Conservation (phyloP, 2,329 filamentous ascomycete species). For the Diaporthe velutina region DNA sequence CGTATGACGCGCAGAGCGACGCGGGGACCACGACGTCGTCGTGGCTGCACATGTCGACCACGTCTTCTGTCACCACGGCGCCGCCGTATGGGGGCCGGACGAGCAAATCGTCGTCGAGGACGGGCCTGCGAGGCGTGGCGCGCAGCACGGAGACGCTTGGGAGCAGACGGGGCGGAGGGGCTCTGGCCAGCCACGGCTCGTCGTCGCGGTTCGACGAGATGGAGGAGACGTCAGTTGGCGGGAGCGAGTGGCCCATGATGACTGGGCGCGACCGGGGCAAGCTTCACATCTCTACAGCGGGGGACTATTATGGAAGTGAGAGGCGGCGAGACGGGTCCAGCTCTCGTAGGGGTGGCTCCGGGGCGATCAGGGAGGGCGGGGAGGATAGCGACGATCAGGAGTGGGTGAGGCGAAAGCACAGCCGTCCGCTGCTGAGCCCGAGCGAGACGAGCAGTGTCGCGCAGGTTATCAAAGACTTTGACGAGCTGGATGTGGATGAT, state of each 20-base stretch:
- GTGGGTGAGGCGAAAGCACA: constrained; percentile 26
- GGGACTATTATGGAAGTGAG: background rate
- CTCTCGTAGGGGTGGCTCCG: constrained; percentile 40
- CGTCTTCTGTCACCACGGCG: constrained; percentile 8
- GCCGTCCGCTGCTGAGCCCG: constrained; percentile 41
- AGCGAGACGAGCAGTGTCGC: constrained; percentile 44
- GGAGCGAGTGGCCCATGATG: constrained; percentile 9
- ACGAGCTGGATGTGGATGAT: constrained; percentile 48
- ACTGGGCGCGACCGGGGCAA: constrained; percentile 13
- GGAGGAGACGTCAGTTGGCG: background rate
- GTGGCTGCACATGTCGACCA: constrained; percentile 23
- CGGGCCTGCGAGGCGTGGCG: constrained; percentile 27
- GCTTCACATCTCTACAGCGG: constrained; percentile 4
- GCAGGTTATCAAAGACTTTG: constrained; percentile 54
- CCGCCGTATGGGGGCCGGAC: constrained; percentile 32
- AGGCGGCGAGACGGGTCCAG: constrained; percentile 18
- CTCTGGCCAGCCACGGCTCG: constrained; percentile 1
- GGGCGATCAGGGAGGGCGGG: constrained; percentile 10
- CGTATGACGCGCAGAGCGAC: constrained; percentile 36
- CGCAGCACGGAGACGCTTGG: constrained; percentile 40
- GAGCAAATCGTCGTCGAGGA: constrained; percentile 28
- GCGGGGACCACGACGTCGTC: constrained; percentile 24
- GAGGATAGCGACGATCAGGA: constrained; percentile 20
- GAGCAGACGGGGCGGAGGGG: constrained; percentile 32
- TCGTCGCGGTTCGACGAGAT: constrained; percentile 39